These are phyloP conservation scores for Neofusicoccum ribis DNA, from an alignment of 2,329 filamentous ascomycete species.

Conservation along the genomic window DNA sequence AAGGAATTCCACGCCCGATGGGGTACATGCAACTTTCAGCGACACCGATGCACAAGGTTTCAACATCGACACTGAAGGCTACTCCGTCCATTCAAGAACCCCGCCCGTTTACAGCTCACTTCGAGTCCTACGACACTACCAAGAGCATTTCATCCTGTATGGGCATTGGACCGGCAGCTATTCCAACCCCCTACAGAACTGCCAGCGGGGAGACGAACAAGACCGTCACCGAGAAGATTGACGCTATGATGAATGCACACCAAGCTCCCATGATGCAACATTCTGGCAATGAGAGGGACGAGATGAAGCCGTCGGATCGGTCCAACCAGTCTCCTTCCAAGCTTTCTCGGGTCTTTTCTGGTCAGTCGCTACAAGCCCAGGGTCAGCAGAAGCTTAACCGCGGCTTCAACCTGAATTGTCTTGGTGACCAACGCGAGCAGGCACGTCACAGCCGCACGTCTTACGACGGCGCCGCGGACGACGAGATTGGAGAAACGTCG, in stretches of 20 bases:
- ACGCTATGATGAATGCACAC: neutral
- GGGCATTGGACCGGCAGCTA: neutral
- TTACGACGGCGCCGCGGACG: constrained; percentile 42
- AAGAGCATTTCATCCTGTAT: constrained; percentile 15
- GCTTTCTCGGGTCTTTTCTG: constrained; percentile 24
- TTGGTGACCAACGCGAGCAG: constrained; percentile 25
- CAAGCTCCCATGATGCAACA: constrained; percentile 13
- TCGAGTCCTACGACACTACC: constrained; percentile 6
- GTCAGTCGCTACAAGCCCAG: constrained; percentile 24
- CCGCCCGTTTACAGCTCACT: neutral
- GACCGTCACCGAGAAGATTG: constrained; percentile 3
- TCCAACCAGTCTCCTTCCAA: constrained; percentile 22
- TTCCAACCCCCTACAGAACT: neutral
- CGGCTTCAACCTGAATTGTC: constrained; percentile 27
- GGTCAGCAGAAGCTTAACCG: constrained; percentile 30
- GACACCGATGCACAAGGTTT: constrained; percentile 5
- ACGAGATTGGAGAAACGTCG: constrained; percentile 30
- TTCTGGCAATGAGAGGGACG: constrained; percentile 15
- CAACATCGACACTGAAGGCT: neutral
- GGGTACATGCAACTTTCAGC: neutral
- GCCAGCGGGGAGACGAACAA: neutral
- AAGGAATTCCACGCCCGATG: neutral
- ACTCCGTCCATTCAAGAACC: neutral
- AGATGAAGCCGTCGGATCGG: neutral
- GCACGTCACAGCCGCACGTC: constrained; percentile 31